Conservation (phyloP, 2,329 filamentous ascomycete genomes). For the Diaporthe longicolla region DNA sequence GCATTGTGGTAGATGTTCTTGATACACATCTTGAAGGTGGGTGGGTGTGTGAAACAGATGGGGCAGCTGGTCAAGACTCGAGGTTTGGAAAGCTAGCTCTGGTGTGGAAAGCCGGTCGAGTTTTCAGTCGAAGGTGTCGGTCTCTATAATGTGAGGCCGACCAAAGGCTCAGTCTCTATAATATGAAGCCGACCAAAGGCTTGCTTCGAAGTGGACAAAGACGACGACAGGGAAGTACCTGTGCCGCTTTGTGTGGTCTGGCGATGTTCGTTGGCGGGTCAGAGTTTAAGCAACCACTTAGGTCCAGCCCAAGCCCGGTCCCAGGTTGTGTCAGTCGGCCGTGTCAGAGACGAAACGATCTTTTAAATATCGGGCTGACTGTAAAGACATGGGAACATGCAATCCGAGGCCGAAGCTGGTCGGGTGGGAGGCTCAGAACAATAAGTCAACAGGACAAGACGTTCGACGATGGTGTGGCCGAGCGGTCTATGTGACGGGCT, state of each 20-base stretch:
- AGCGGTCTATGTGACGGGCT: constrained; percentile 36
- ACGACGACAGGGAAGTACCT: constrained; percentile 37
- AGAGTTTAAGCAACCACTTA: constrained; percentile 32
- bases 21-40: constrained; percentile 51
- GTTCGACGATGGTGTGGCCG: constrained; percentile 33
- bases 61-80: constrained; percentile 3
- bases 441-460: constrained; percentile 14
- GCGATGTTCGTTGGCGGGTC: constrained; percentile 34
- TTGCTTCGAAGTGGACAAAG: constrained; percentile 40
- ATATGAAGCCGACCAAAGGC: constrained; percentile 10
- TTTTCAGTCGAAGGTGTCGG: constrained; percentile 12
- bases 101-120: constrained; percentile 9
- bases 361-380: constrained; percentile 46
- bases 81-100: constrained; percentile 23
- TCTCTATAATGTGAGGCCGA: constrained; percentile 12
- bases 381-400: constrained; percentile 53
- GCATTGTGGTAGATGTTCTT: constrained; percentile 53
- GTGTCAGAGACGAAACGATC: constrained; percentile 52
- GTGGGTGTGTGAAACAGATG: constrained; percentile 36
- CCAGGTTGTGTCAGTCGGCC: constrained; percentile 51
- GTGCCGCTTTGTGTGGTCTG: constrained; percentile 33
- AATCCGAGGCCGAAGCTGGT: neutral
- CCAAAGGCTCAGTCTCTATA: constrained; percentile 7
- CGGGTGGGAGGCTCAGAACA: constrained; percentile 12
- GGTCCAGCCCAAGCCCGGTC: constrained; percentile 40